Percentiles rank a stretch among this genome's conserved stretches.
Evolutionary conservation across 371 early-diverging fungal genomes (phyloP).

Genomic region (Circinella umbellata): DNA sequence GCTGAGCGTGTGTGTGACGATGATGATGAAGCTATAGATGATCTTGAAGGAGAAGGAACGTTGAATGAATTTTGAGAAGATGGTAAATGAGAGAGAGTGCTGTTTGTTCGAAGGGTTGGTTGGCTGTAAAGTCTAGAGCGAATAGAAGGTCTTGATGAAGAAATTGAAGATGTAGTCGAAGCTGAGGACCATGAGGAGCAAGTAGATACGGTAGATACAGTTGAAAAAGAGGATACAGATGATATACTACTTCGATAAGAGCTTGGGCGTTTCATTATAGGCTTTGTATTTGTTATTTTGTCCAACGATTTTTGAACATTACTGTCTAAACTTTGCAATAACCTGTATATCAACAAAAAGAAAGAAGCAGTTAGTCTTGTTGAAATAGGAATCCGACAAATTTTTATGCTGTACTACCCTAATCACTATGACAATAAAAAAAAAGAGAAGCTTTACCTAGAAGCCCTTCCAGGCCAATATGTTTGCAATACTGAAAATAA

Average conservation of each 20-base stretch:
- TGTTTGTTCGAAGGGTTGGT: not conserved
- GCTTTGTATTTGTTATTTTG: not conserved
- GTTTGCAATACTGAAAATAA: constrained; percentile 19
- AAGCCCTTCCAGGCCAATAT: constrained; percentile 33
- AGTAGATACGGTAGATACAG: not conserved
- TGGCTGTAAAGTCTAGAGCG: not conserved
- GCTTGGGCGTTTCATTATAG: not conserved
- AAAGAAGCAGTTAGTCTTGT: too few relatives aligned
- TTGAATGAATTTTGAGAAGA: not conserved
- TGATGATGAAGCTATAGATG: not conserved
- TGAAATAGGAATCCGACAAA: not conserved
- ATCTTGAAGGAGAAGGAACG: not conserved
- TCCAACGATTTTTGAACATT: constrained; percentile 3
- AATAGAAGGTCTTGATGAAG: not conserved
- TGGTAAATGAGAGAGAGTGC: not conserved
- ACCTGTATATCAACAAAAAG: not conserved
- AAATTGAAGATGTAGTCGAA: not conserved
- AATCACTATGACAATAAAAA: not conserved
- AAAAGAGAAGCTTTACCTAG: constrained; percentile 24
- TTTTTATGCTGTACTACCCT: constrained; percentile 1
- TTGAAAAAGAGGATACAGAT: not conserved
- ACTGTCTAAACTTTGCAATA: not conserved
- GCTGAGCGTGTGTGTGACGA: not conserved
- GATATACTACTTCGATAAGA: not conserved
- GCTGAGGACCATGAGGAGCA: not conserved